phyloP scores from a whole-genome alignment of 257 asterid species.

The Nicotiana tabacum region DNA sequence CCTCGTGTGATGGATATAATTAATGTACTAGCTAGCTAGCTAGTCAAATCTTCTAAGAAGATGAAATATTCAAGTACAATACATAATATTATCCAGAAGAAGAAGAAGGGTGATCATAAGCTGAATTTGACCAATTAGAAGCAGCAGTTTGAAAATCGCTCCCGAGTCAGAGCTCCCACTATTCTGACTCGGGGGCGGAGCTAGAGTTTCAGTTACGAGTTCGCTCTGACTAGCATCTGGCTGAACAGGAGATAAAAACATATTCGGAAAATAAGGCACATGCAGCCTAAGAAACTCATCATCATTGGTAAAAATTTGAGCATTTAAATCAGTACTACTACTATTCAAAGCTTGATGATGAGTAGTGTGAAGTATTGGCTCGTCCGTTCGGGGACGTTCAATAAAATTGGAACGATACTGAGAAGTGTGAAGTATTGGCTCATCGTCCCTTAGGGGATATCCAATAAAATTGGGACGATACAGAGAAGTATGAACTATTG shows the following conservation, averaged over 20 bases:
- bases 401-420: not conserved
- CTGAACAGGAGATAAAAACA: not conserved
- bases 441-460: not conserved
- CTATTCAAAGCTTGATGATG: no score
- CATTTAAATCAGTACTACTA: no score
- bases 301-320: not conserved
- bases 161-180: no score
- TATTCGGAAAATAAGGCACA: not conserved
- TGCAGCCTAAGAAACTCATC: not conserved
- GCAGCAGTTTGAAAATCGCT: not conserved
- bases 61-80: not conserved
- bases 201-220: no score
- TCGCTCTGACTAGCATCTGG: not conserved
- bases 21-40: not conserved
- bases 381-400: not conserved
- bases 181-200: not conserved
- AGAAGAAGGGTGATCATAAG: slow-evolving; percentile 15
- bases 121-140: slow-evolving; percentile 9
- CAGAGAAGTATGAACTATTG: slow-evolving; percentile 16
- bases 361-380: not conserved
- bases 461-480: not conserved
- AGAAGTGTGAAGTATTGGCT: not conserved
- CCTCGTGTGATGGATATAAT: not conserved
- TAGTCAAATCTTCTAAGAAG: slow-evolving; percentile 2
- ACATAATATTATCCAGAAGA: slow-evolving; percentile 15